Conservation (phyloP, 768 basidiomycete genomes). For the Strobilomyces confusus region DNA sequence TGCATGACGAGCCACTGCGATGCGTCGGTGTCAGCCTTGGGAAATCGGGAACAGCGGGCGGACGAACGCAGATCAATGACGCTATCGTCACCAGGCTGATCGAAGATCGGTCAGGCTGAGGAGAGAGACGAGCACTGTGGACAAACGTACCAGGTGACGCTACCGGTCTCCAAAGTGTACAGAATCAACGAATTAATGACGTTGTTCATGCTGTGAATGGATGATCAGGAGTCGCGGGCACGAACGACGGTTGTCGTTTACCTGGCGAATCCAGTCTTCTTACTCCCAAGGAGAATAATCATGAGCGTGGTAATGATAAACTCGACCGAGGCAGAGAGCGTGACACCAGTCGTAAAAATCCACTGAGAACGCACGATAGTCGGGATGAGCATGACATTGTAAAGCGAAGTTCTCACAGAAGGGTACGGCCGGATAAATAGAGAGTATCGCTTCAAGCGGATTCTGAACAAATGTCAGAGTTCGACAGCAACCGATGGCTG, state of each 20-base stretch:
- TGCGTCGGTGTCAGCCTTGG: background rate
- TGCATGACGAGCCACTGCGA: conserved; percentile 31
- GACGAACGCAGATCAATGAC: conserved; percentile 31
- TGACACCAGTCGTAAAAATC: conserved; percentile 30
- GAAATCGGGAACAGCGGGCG: background rate
- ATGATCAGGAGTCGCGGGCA: background rate
- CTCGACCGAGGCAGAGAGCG: conserved; percentile 32
- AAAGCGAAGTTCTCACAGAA: conserved; percentile 9
- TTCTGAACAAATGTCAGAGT: conserved; percentile 8
- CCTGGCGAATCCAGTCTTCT: conserved; percentile 31
- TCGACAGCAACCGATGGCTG: fast-evolving
- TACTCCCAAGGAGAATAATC: conserved; percentile 30
- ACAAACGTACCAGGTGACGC: conserved; percentile 39
- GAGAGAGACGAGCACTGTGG: background rate
- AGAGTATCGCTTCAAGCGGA: conserved; percentile 27
- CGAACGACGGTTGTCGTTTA: background rate
- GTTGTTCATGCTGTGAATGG: conserved; percentile 38
- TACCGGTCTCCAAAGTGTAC: conserved; percentile 52
- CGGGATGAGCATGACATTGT: background rate
- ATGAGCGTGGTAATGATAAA: conserved; percentile 29
- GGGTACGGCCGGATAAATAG: conserved; percentile 32
- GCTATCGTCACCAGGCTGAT: conserved; percentile 30
- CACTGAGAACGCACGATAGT: conserved; percentile 17
- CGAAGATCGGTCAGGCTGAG: background rate
- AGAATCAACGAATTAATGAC: conserved; percentile 47